These are phyloP conservation scores for Massariosphaeria phaeospora DNA, from an alignment of 495 filamentous ascomycete species.

Conservation along the genomic window DNA sequence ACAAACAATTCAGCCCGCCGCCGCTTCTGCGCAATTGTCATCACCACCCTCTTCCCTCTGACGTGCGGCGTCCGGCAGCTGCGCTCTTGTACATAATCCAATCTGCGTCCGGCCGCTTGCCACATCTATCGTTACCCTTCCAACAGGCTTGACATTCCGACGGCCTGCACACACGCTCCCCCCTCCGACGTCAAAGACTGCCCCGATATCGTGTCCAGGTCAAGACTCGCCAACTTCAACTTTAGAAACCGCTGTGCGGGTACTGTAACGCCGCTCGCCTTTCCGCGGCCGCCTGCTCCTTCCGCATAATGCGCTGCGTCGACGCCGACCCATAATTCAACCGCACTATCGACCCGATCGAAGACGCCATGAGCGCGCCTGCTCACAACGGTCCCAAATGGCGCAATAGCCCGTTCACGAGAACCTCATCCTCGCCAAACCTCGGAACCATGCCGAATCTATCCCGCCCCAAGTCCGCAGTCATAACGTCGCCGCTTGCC, in stretches of 20 bases:
- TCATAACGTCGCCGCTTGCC: conserved; percentile 55
- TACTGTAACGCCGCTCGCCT: conserved; percentile 6
- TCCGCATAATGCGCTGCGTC: conserved; percentile 8
- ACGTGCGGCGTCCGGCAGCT: neutral
- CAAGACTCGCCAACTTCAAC: too few relatives aligned
- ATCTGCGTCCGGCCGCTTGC: too few relatives aligned
- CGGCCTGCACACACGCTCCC: too few relatives aligned
- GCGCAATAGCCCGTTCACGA: conserved; percentile 73
- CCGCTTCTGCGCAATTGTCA: conserved; percentile 1
- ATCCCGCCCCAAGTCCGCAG: conserved; percentile 65
- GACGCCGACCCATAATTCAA: too few relatives aligned
- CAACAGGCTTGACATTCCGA: too few relatives aligned
- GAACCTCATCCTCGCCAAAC: conserved; percentile 59
- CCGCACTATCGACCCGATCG: conserved; percentile 18
- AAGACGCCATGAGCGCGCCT: conserved; percentile 39
- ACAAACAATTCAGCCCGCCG: conserved; percentile 10
- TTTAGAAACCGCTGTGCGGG: conserved; percentile 20
- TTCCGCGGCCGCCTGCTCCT: neutral
- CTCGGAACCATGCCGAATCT: conserved; percentile 50
- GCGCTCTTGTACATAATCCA: too few relatives aligned
- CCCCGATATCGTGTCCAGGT: too few relatives aligned
- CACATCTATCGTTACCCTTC: too few relatives aligned
- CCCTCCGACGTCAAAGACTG: too few relatives aligned
- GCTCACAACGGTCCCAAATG: conserved; percentile 45
- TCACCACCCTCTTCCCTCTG: conserved; percentile 2